Percentiles rank a stretch among this genome's conserved stretches.
Conservation (phyloP, 164 flowering plant genomes). For the Sedum album region DNA sequence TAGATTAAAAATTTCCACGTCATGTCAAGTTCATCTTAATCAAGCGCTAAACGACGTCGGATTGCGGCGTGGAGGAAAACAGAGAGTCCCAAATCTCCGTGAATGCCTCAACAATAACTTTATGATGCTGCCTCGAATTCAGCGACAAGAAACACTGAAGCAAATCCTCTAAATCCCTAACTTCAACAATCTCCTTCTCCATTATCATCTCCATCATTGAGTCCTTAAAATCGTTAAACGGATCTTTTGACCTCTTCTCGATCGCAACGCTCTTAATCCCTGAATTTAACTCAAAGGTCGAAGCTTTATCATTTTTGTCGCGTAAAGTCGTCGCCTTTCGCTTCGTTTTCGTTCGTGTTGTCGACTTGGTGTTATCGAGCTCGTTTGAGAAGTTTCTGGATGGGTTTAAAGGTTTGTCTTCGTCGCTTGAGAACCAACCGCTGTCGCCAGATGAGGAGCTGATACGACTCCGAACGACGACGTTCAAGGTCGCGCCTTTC, state of each 20-base stretch:
- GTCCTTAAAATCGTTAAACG: slow-evolving; percentile 51
- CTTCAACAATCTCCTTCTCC: slow-evolving; percentile 49
- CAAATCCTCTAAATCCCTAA: slow-evolving; percentile 49
- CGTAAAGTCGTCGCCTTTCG: background rate
- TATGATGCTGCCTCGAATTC: slow-evolving; percentile 54
- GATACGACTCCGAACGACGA: background rate
- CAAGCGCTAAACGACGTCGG: background rate
- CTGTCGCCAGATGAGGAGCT: slow-evolving; percentile 3
- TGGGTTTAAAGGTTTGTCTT: slow-evolving; percentile 8
- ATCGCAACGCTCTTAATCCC: slow-evolving; percentile 49
- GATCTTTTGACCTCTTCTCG: slow-evolving; percentile 63
- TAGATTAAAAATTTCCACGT: too few species aligned
- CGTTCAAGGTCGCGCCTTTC: background rate
- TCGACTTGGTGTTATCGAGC: too few species aligned
- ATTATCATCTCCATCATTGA: slow-evolving; percentile 89
- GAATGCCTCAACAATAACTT: slow-evolving; percentile 54
- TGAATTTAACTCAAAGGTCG: slow-evolving; percentile 8
- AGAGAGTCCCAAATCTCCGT: slow-evolving; percentile 69
- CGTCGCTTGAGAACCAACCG: slow-evolving; percentile 17
- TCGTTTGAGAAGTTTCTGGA: slow-evolving; percentile 1
- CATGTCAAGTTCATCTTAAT: background rate
- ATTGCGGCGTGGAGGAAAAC: slow-evolving; percentile 10
- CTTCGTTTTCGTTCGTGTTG: background rate
- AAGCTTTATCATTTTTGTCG: slow-evolving; percentile 1
- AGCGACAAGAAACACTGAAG: slow-evolving; percentile 60